Conservation (phyloP, 192 early-diverging fungal species). For the Powellomyces hirtus region DNA sequence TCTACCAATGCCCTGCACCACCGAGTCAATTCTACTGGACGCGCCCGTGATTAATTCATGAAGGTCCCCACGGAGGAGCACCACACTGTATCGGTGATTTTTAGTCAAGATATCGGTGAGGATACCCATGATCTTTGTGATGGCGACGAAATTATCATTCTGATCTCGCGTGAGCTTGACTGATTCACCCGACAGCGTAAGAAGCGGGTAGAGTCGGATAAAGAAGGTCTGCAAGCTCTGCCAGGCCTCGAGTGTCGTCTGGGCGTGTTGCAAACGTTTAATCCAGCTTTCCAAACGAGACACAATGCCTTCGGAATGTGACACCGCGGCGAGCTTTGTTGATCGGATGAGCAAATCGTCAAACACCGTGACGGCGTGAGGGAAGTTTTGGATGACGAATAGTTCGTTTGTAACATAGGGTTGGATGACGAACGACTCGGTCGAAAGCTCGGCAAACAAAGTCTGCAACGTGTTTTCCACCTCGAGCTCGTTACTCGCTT, state of each 20-base stretch:
- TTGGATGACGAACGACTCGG: slow-evolving; percentile 21
- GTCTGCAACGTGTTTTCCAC: slow-evolving; percentile 31
- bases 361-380: slow-evolving; percentile 16
- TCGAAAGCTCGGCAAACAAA: slow-evolving; percentile 31
- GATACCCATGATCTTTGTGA: slow-evolving; percentile 28
- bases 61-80: slow-evolving; percentile 35
- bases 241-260: slow-evolving; percentile 26
- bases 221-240: slow-evolving; percentile 28
- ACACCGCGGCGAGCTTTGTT: slow-evolving; percentile 13
- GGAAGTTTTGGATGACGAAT: slow-evolving; percentile 17
- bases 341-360: slow-evolving; percentile 37
- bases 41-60: slow-evolving; percentile 29
- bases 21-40: not conserved
- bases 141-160: slow-evolving; percentile 25
- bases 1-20: not conserved
- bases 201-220: slow-evolving; percentile 23
- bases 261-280: slow-evolving; percentile 17
- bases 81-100: slow-evolving; percentile 31
- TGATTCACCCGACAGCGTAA: slow-evolving; percentile 18
- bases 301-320: not conserved
- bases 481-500: slow-evolving; percentile 32
- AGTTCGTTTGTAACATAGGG: not conserved
- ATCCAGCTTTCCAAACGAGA: slow-evolving; percentile 29
- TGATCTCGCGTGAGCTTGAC: slow-evolving; percentile 7
- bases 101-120: slow-evolving; percentile 34